Conservation (phyloP, 2,329 filamentous ascomycete species). For the Trichothecium sympodiale region DNA sequence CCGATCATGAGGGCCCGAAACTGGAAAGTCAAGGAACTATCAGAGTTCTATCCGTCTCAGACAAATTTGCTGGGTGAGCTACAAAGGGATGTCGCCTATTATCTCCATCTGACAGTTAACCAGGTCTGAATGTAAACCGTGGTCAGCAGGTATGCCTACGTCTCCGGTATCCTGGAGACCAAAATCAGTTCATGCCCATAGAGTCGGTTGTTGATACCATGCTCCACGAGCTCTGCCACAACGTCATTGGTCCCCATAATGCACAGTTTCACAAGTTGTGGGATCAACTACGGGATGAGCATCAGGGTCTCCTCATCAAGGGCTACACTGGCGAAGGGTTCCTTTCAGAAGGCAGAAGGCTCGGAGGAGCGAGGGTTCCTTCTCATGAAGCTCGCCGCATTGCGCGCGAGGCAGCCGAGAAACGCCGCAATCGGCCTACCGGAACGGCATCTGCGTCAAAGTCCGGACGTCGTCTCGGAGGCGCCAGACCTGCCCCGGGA, state of each 20-base stretch:
- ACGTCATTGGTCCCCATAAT: conserved; percentile 73
- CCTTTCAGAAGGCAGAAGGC: conserved; percentile 58
- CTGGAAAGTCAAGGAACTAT: conserved; percentile 70
- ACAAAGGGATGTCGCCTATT: not conserved
- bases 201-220: conserved; percentile 82
- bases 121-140: conserved; percentile 32
- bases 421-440: conserved; percentile 44
- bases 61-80: conserved; percentile 57
- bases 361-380: conserved; percentile 59
- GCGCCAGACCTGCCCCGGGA: conserved; percentile 38
- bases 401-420: conserved; percentile 65
- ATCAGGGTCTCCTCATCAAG: conserved; percentile 62
- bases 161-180: conserved; percentile 65
- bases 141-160: conserved; percentile 75
- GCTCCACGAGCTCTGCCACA: conserved; percentile 90
- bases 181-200: conserved; percentile 65
- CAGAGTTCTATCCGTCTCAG: conserved; percentile 76
- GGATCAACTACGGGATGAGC: conserved; percentile 82
- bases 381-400: conserved; percentile 63
- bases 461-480: conserved; percentile 64
- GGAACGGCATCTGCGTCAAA: conserved; percentile 29
- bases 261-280: conserved; percentile 73
- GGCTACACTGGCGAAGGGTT: conserved; percentile 91
- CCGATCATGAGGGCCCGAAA: conserved; percentile 82
- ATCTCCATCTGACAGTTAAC: not conserved